Evolutionary conservation across 2,329 filamentous ascomycete species (phyloP).

Genomic region (Colletotrichum tamarilloi): DNA sequence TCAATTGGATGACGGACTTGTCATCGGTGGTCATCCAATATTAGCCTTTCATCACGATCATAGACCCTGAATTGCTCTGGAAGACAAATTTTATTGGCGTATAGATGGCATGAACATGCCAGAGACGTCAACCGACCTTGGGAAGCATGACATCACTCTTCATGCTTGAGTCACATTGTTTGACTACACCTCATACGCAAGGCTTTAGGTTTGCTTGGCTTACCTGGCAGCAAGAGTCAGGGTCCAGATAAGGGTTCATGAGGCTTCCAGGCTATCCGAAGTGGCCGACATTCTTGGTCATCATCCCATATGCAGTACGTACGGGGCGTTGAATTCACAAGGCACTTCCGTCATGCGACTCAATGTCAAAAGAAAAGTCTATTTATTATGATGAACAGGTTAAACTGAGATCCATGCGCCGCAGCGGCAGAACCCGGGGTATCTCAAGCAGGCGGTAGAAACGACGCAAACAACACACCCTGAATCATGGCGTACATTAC

Average conservation of each 20-base stretch:
- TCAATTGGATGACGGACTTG: not conserved
- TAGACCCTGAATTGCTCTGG: not conserved
- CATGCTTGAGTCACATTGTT: slow-evolving; percentile 2
- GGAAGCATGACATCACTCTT: slow-evolving; percentile 18
- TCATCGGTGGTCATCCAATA: not conserved
- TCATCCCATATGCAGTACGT: not conserved
- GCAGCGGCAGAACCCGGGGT: slow-evolving; percentile 3
- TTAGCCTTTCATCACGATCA: not conserved
- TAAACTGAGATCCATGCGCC: not conserved
- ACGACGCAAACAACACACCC: slow-evolving; percentile 85
- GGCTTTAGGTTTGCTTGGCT: not conserved
- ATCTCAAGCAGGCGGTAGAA: slow-evolving; percentile 81
- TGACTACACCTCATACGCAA: not conserved
- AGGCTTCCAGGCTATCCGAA: slow-evolving; percentile 13
- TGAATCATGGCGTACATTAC: slow-evolving; percentile 87
- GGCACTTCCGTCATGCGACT: not conserved
- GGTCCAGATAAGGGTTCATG: not conserved
- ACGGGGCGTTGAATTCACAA: not conserved
- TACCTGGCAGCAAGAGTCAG: not conserved
- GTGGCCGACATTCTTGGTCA: not conserved
- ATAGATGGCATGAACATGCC: slow-evolving; percentile 19
- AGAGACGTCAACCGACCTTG: not conserved
- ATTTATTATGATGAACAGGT: not conserved
- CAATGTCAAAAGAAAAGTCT: not conserved
- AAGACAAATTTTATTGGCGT: not conserved